Percentiles rank a stretch among this genome's conserved stretches.
Conservation (phyloP, 352 stramenopile species). For the Discostella stelligera region DNA sequence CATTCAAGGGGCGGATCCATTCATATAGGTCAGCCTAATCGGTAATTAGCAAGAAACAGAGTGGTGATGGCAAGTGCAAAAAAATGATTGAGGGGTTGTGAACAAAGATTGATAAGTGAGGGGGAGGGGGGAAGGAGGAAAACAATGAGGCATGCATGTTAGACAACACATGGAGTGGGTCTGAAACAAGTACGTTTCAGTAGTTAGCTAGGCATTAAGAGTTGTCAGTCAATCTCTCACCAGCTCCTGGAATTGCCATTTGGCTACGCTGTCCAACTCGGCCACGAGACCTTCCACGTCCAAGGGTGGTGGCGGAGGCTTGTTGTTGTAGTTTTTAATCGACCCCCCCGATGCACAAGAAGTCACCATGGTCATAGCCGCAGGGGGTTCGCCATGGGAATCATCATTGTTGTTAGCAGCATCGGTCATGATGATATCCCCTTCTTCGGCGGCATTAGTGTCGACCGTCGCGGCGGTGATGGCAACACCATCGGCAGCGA, state of each 20-base stretch:
- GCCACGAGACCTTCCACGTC: slow-evolving; percentile 59
- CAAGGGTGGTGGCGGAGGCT: slow-evolving; percentile 16
- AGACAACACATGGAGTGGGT: too few relatives aligned
- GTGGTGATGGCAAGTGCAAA: neutral
- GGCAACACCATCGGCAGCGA: neutral
- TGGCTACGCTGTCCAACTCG: slow-evolving; percentile 51
- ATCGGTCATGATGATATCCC: slow-evolving; percentile 17
- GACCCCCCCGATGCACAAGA: neutral
- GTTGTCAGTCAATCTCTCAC: slow-evolving; percentile 42
- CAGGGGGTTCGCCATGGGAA: too few relatives aligned
- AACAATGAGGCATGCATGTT: neutral
- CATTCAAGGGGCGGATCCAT: slow-evolving; percentile 79
- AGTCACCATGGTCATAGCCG: neutral
- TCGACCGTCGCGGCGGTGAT: neutral
- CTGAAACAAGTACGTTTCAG: too few relatives aligned
- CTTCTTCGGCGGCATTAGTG: neutral
- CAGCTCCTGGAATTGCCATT: slow-evolving; percentile 80
- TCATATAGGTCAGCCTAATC: slow-evolving; percentile 77
- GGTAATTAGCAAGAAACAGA: slow-evolving; percentile 1
- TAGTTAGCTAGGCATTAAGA: too few relatives aligned
- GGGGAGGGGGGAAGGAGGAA: neutral
- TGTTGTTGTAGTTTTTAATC: neutral
- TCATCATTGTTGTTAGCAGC: neutral
- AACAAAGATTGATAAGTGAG: neutral
- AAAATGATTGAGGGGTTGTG: neutral